These are phyloP conservation scores for Blepharisma japonicum DNA, from an alignment of 73 alveolate genomes.

Conservation along the genomic window DNA sequence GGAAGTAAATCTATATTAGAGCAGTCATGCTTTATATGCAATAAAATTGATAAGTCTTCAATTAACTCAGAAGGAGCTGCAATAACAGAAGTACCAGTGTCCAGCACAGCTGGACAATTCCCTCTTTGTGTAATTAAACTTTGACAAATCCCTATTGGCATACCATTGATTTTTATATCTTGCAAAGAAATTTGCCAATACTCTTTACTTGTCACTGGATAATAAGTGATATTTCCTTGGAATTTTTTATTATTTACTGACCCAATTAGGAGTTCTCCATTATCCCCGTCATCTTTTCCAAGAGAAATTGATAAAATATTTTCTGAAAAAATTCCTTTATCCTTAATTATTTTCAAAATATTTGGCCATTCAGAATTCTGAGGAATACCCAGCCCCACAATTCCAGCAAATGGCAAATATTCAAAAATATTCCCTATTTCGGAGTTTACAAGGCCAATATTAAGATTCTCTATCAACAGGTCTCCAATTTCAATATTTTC, in stretches of 20 bases:
- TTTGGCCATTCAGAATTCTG: neutral
- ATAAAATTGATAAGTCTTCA: neutral
- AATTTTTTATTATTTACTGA: neutral
- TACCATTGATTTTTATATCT: neutral
- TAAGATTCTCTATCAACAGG: neutral
- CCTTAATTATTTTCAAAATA: neutral
- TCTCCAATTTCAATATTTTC: neutral
- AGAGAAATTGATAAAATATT: neutral
- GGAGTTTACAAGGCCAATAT: neutral
- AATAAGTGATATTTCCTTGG: neutral
- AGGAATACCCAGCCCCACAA: neutral
- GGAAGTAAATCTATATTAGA: neutral
- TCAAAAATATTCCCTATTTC: conserved; percentile 5
- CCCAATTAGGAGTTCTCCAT: too few species aligned
- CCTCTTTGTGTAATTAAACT: neutral
- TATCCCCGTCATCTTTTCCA: neutral
- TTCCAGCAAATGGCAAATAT: neutral
- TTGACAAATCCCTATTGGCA: too few species aligned
- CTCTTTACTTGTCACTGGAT: neutral
- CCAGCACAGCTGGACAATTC: conserved; percentile 17
- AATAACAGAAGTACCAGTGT: conserved; percentile 11
- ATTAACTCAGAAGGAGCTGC: neutral
- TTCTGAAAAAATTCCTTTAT: neutral
- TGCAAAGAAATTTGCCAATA: neutral
- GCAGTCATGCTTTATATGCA: neutral